Percentiles rank a stretch among this genome's conserved stretches.
Evolutionary conservation across 306 rosid species (phyloP).

Genomic region (Lotus japonicus): DNA sequence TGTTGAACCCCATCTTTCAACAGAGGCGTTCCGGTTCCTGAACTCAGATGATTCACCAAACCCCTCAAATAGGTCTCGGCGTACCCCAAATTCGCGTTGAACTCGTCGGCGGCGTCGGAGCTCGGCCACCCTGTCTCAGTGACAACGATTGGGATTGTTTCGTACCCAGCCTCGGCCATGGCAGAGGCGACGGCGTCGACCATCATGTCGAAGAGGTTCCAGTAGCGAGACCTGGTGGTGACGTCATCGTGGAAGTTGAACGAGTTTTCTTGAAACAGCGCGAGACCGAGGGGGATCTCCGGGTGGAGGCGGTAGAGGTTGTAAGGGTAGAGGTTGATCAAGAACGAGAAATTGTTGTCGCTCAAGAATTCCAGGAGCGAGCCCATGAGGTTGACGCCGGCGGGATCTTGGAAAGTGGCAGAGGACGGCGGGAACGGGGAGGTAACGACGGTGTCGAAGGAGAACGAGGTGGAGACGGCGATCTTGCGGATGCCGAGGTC

Average conservation of each 20-base stretch:
- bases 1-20: slow-evolving; percentile 55
- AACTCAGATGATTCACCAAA: slow-evolving; percentile 47
- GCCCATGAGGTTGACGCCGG: slow-evolving; percentile 23
- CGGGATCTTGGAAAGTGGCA: slow-evolving; percentile 48
- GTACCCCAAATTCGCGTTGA: slow-evolving; percentile 57
- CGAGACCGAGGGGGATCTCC: slow-evolving; percentile 65
- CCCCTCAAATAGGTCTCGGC: slow-evolving; percentile 72
- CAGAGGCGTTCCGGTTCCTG: slow-evolving; percentile 73
- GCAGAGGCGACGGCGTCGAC: slow-evolving; percentile 61
- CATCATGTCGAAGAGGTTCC: slow-evolving; percentile 80
- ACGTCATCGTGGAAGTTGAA: slow-evolving; percentile 79
- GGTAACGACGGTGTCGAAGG: slow-evolving; percentile 44
- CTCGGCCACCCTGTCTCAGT: slow-evolving; percentile 95
- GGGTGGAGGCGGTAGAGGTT: slow-evolving; percentile 47
- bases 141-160: slow-evolving; percentile 52
- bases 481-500: slow-evolving; percentile 66
- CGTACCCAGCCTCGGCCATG: slow-evolving; percentile 57
- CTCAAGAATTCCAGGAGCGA: slow-evolving; percentile 66
- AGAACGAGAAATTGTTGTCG: slow-evolving; percentile 74
- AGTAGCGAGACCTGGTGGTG: slow-evolving; percentile 65
- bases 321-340: slow-evolving; percentile 80
- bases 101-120: slow-evolving; percentile 33
- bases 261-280: slow-evolving; percentile 61
- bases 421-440: slow-evolving; percentile 75
- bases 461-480: slow-evolving; percentile 71